Percentiles rank a stretch among this genome's conserved stretches.
Conservation (phyloP, 306 rosid species). For the Dryas drummondii region DNA sequence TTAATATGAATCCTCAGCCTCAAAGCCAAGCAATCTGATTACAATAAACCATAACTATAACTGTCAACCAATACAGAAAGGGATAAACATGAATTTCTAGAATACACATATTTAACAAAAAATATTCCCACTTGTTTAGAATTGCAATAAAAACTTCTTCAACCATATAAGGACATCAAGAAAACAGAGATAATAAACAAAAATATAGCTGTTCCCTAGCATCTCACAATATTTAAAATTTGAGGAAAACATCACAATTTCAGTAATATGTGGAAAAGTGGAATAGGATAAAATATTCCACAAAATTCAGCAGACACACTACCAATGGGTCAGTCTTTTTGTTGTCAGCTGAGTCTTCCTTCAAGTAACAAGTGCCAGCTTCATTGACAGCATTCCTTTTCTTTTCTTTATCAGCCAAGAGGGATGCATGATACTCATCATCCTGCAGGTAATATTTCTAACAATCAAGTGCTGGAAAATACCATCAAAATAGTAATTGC, state of each 20-base stretch:
- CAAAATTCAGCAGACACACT: slow-evolving; percentile 12
- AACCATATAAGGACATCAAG: not conserved
- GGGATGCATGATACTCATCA: slow-evolving; percentile 52
- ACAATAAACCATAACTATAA: not conserved
- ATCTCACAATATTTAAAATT: not conserved
- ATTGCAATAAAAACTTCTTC: not conserved
- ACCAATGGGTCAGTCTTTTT: slow-evolving; percentile 39
- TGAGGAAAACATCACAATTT: not conserved
- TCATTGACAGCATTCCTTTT: slow-evolving; percentile 39
- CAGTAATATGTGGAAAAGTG: not conserved
- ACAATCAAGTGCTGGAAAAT: slow-evolving; percentile 19
- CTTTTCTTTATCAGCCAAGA: slow-evolving; percentile 47
- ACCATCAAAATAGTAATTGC: slow-evolving; percentile 1
- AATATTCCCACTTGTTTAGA: not conserved
- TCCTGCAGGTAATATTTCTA: slow-evolving; percentile 45
- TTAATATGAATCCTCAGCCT: not conserved
- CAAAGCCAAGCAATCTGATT: not conserved
- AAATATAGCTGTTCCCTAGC: not conserved
- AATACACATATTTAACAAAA: not conserved
- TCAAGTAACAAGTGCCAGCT: slow-evolving; percentile 38
- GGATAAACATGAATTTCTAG: not conserved
- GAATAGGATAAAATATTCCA: not conserved
- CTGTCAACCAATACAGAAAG: not conserved
- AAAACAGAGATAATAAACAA: not conserved
- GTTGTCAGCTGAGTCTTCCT: slow-evolving; percentile 28